phyloP scores from a whole-genome alignment of 1,284 basidiomycete species.

The Tausonia pullulans region DNA sequence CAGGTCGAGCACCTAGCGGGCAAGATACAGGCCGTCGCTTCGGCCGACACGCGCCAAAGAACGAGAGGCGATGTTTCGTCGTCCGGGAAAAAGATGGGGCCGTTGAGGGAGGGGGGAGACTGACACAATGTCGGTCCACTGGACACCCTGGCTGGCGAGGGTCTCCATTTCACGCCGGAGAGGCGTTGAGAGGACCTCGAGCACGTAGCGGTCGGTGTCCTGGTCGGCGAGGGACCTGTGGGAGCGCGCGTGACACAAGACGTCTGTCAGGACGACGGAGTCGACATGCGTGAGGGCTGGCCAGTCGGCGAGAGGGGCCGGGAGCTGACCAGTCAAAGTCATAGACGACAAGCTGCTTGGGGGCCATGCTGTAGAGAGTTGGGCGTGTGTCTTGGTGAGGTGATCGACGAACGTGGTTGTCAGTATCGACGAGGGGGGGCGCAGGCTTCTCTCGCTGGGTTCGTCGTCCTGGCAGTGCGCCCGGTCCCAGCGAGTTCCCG shows the following conservation, averaged over 20 bases:
- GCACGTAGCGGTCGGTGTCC: conserved; percentile 92
- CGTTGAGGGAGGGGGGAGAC: conserved; percentile 23
- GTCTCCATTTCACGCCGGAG: conserved; percentile 73
- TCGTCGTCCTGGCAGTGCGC: not conserved
- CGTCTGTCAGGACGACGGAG: too few relatives aligned
- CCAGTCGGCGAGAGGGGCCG: conserved; percentile 10
- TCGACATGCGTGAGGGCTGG: not conserved
- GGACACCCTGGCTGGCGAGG: conserved; percentile 46
- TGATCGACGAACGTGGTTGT: too few relatives aligned
- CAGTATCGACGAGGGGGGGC: too few relatives aligned
- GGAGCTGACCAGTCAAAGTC: conserved; percentile 89
- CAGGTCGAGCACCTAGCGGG: not conserved
- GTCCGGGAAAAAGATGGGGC: too few relatives aligned
- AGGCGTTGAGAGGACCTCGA: conserved; percentile 79
- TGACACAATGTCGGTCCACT: conserved; percentile 94
- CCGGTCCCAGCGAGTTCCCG: not conserved
- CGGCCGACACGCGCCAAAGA: not conserved
- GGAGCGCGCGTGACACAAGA: not conserved
- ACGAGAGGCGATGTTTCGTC: not conserved
- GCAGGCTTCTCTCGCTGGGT: not conserved
- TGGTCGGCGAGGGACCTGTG: conserved; percentile 79
- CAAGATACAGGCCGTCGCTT: too few relatives aligned
- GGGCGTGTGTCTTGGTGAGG: too few relatives aligned
- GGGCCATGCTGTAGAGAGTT: not conserved
- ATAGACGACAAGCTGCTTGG: conserved; percentile 75